phyloP scores from a whole-genome alignment of 345 rosid species.

The Gossypium longicalyx region DNA sequence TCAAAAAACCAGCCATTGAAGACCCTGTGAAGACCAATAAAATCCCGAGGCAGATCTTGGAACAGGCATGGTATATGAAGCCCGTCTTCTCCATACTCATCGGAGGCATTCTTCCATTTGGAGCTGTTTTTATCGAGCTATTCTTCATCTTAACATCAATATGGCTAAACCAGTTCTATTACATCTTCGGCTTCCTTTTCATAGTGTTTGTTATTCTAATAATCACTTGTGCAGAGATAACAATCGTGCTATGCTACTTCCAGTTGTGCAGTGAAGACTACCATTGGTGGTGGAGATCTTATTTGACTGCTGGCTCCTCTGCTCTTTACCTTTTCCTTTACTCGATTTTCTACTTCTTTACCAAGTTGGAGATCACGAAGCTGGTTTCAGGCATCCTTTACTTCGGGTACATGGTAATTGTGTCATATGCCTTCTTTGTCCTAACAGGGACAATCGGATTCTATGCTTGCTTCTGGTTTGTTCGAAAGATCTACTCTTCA shows the following conservation, averaged over 20 bases:
- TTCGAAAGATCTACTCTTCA: slow-evolving; percentile 87
- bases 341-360: slow-evolving; percentile 92
- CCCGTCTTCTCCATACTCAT: slow-evolving; percentile 87
- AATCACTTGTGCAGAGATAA: slow-evolving; percentile 92
- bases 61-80: slow-evolving; percentile 96
- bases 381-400: slow-evolving; percentile 85
- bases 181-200: slow-evolving; percentile 98
- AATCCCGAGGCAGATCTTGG: slow-evolving; percentile 90
- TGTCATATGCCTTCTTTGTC: slow-evolving; percentile 87
- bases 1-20: slow-evolving; percentile 87
- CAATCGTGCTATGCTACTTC: slow-evolving; percentile 94
- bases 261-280: slow-evolving; percentile 96
- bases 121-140: slow-evolving; percentile 94
- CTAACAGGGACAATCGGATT: slow-evolving; percentile 93
- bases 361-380: slow-evolving; percentile 91
- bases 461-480: slow-evolving; percentile 97
- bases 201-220: slow-evolving; percentile 79
- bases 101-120: slow-evolving; percentile 97
- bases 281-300: slow-evolving; percentile 99
- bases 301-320: slow-evolving; percentile 91
- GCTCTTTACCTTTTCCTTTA: slow-evolving; percentile 94
- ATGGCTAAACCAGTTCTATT: slow-evolving; percentile 98
- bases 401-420: slow-evolving; percentile 84
- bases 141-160: slow-evolving; percentile 95
- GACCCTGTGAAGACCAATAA: slow-evolving; percentile 93